Base-by-base conservation (phyloP, 2,329 filamentous ascomycete species). In the Allantophomopsis cytisporea region DNA sequence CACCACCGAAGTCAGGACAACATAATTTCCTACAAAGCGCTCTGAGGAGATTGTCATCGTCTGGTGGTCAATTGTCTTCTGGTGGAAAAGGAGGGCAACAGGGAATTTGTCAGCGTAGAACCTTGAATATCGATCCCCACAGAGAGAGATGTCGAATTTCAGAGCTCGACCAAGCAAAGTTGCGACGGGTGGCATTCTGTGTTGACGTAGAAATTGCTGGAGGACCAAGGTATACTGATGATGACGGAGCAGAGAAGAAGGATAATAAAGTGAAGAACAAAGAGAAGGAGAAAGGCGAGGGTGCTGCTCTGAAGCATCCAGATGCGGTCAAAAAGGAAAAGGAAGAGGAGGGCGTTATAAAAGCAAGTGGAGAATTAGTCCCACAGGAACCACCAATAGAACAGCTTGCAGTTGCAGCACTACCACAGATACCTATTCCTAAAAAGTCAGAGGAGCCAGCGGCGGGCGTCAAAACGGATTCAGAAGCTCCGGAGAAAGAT, bases 191-290 rank as follows among this genome's bases (percentile, higher is more conserved):
- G 1, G 83, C 89, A 0, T 98, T 98, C 54, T 94, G 85, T 50
- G 91, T 98, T 2, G 91, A 98, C 54, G 88, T 98, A 4, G 91
- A 98, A 58, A 94, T 98, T 53, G 89, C 89, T 3, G 85, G 87
- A 1, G 78, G 85, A 54, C 85, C 88, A 17, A 79, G 76, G 49
- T 91, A 93, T 49, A 61, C 66, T 12, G 83, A 91, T 3, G 67
- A 67, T 13, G 70, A 71, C 6, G 58, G 67, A 8, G 61, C 64
- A 13, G 60, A 66, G 15, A 56, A 55, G 35, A 52, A 51, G 40
- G 61, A 68, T n/a, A 60, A 58, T 38, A 53, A 50, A 41, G 65
- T 73, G 16, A 83, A 79, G 54, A 75, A 73, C 42, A 80, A 73
- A 51, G 61, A 73, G 13, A 66, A 69, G 30, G 81, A 85, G 51